These are phyloP conservation scores for Oryza meyeriana DNA, from an alignment of 176 grass and related monocot species.

Conservation along the genomic window DNA sequence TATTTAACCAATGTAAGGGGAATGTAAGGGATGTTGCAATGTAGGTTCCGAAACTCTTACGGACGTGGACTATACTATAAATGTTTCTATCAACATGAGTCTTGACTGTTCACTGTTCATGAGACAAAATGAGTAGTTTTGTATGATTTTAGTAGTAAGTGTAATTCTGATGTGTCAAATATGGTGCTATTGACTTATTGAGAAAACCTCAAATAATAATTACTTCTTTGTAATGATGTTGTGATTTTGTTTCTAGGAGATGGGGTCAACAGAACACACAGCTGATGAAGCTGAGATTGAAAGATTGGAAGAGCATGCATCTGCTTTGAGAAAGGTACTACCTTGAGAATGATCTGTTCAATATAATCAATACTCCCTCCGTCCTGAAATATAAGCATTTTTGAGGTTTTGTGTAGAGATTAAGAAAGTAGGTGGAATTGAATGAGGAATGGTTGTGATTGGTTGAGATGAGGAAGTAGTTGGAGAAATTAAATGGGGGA, in stretches of 20 bases:
- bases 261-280: slow-evolving; percentile 40
- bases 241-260: slow-evolving; percentile 45
- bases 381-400: too few relatives aligned
- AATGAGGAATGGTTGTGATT: too few relatives aligned
- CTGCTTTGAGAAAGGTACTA: slow-evolving; percentile 84
- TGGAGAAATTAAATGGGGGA: too few relatives aligned
- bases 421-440: too few relatives aligned
- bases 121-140: not conserved
- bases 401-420: too few relatives aligned
- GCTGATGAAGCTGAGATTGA: slow-evolving; percentile 60
- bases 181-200: not conserved
- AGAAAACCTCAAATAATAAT: not conserved
- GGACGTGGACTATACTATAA: not conserved
- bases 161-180: not conserved
- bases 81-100: not conserved
- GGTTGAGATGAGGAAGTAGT: too few relatives aligned
- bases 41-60: not conserved
- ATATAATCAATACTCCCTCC: not conserved
- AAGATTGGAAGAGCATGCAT: slow-evolving; percentile 74
- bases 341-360: slow-evolving; percentile 10
- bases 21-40: too few relatives aligned
- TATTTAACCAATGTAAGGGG: too few relatives aligned
- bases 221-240: not conserved
- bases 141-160: not conserved
- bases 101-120: not conserved